Evolutionary conservation across 208 protist genomes (phyloP).

Genomic region (Balamuthia mandrillaris): DNA sequence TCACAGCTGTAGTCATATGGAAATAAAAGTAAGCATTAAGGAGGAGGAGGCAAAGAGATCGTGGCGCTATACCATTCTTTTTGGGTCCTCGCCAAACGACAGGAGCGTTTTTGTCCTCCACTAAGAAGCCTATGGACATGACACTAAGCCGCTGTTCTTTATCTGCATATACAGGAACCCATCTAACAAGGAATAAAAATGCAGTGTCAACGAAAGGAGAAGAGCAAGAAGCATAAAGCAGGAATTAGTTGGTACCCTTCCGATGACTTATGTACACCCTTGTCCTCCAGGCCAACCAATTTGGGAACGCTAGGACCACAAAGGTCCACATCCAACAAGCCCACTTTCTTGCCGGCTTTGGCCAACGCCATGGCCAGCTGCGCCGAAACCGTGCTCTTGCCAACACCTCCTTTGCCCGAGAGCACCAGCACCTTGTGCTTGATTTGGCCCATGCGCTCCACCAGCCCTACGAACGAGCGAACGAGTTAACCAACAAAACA

Average conservation of each 20-base stretch:
- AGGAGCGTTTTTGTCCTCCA: constrained; percentile 88
- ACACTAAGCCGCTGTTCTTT: background rate
- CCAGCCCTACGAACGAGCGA: no score
- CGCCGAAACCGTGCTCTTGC: constrained; percentile 95
- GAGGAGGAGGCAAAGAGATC: background rate
- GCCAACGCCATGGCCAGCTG: constrained; percentile 81
- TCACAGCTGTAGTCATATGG: constrained; percentile 80
- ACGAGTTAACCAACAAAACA: no score
- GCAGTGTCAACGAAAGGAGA: background rate
- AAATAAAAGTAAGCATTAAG: background rate
- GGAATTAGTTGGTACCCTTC: background rate
- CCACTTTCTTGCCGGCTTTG: constrained; percentile 72
- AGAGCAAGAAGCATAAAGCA: no score
- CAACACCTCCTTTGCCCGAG: constrained; percentile 97
- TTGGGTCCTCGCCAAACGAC: constrained; percentile 97
- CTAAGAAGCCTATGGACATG: constrained; percentile 77
- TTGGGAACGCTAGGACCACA: constrained; percentile 94
- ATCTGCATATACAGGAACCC: background rate
- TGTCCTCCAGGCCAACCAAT: constrained; percentile 89
- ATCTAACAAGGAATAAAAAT: background rate
- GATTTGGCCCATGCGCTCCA: background rate
- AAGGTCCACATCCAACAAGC: constrained; percentile 98
- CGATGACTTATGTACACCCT: background rate
- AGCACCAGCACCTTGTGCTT: constrained; percentile 92
- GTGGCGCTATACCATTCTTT: constrained; percentile 76